Conservation (phyloP, 176 grass and related monocot species). For the Aegilops sharonensis region DNA sequence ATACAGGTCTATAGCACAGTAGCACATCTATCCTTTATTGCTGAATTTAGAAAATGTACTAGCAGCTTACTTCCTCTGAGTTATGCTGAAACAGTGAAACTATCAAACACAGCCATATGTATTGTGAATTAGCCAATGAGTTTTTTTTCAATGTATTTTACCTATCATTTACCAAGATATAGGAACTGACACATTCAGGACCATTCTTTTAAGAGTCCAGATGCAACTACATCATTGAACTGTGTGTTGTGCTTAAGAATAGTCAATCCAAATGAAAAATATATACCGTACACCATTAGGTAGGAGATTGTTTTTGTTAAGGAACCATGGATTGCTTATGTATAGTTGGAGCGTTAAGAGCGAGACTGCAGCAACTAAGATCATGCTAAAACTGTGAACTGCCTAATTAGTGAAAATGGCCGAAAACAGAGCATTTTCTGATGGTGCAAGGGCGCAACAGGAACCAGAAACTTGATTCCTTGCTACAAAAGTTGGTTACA, state of each 20-base stretch:
- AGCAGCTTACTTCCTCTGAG: neutral
- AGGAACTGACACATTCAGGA: neutral
- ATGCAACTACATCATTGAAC: neutral
- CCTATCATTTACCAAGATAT: neutral
- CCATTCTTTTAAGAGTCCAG: neutral
- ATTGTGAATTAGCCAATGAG: neutral
- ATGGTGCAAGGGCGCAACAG: neutral
- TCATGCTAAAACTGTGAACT: neutral
- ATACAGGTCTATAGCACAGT: neutral
- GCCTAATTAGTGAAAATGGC: neutral
- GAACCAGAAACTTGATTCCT: neutral
- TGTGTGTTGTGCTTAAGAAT: neutral
- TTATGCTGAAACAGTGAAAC: neutral
- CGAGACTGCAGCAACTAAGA: neutral
- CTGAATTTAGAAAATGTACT: neutral
- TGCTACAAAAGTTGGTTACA: neutral
- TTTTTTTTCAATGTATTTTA: neutral
- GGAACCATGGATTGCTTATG: slow-evolving; percentile 24
- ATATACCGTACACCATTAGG: slow-evolving; percentile 23
- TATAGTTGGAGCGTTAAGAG: neutral
- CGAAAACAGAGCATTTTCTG: slow-evolving; percentile 3
- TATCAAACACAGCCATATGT: neutral
- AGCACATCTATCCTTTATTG: neutral
- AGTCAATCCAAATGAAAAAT: neutral
- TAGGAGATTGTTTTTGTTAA: slow-evolving; percentile 7